These are phyloP conservation scores for Tylopilus cervinicoccineus DNA, from an alignment of 768 basidiomycete species.

Conservation along the genomic window DNA sequence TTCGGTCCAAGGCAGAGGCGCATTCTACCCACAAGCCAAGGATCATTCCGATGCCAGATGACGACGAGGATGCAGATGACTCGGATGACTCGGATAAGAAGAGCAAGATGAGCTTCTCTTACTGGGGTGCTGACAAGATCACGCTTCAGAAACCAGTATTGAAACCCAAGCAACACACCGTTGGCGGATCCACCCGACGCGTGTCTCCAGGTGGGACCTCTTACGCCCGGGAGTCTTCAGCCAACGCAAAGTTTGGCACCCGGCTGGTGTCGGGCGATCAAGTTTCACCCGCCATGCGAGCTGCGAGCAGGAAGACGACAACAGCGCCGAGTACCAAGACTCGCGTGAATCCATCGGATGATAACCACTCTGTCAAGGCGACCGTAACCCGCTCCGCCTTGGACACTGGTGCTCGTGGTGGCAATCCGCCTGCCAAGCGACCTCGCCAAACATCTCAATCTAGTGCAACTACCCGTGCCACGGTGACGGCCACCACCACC, in stretches of 20 bases:
- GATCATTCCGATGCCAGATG: slow-evolving; percentile 66
- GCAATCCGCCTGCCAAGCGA: slow-evolving; percentile 47
- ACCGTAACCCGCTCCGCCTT: slow-evolving; percentile 75
- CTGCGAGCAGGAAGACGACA: slow-evolving; percentile 60
- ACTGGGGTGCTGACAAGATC: slow-evolving; percentile 90
- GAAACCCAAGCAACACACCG: slow-evolving; percentile 39
- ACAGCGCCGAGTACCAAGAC: slow-evolving; percentile 40
- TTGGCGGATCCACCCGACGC: slow-evolving; percentile 36
- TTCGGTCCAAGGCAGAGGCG: slow-evolving; percentile 62
- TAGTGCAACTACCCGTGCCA: slow-evolving; percentile 50
- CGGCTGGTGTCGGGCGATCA: slow-evolving; percentile 68
- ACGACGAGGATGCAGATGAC: slow-evolving; percentile 55
- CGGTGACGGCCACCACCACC: slow-evolving; percentile 27
- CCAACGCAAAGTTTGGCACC: slow-evolving; percentile 90
- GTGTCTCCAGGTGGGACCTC: slow-evolving; percentile 44
- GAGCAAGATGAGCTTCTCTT: slow-evolving; percentile 93
- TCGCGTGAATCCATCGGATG: slow-evolving; percentile 53
- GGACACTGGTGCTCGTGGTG: slow-evolving; percentile 56
- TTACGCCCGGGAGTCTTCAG: slow-evolving; percentile 77
- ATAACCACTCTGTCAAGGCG: slow-evolving; percentile 61
- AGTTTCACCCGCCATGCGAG: slow-evolving; percentile 40
- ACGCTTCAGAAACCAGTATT: slow-evolving; percentile 77
- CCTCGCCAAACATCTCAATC: slow-evolving; percentile 70
- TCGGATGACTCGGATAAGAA: slow-evolving; percentile 86
- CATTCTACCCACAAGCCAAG: slow-evolving; percentile 55